Evolutionary conservation across 106 monocot species (phyloP), one percentile per base, ranked within the genome.

Genomic region (Cymbidium sinense): DNA sequence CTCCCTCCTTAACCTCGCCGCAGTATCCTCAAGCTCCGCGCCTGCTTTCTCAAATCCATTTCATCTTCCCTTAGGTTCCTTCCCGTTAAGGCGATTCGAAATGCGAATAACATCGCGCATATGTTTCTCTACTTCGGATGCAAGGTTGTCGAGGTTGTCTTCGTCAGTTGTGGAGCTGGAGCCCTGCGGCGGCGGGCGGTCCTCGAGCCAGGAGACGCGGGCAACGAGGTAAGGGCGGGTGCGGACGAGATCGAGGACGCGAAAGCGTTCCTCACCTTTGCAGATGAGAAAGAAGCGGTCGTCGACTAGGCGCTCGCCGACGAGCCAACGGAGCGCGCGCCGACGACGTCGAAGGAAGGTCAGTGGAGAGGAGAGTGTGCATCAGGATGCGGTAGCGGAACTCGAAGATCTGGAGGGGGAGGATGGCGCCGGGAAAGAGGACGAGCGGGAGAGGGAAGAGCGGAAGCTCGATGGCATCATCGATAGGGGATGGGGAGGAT

Each of bases 361-460:
- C 93, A 35, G 89, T 91, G 9, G 91, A 87, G 62, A 96, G 89
- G 52, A 96, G 86, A 2, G 93, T 96, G 81, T 96, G 93, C 93
- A 96, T 93, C 87, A 96, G 91, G 84, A 96, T 96, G 35, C 96
- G 86, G 89, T 96, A 96, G 28, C 96, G 87, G 88, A 91, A 93
- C 91, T 96, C 96, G 96, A 96, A 96, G 87, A 96, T 96, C 85
- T 96, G 93, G 27, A 96, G 87, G 15, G 96, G 89, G 74, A 89
- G 84, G 41, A 91, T 86, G 21, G 89, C 86, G 19, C 93, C 96
- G 2, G 96, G 93, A 86, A 96, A 96, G 76, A 96, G 91, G 28
- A 96, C 96, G 18, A 96, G 89, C 4, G 96, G 96, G 25, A 96
- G 89, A 7, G 96, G 96, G 75, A 96, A 96, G 31, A 96, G 77